Evolutionary conservation across 768 basidiomycete species (phyloP).

Genomic region (Daedaleopsis sinensis): DNA sequence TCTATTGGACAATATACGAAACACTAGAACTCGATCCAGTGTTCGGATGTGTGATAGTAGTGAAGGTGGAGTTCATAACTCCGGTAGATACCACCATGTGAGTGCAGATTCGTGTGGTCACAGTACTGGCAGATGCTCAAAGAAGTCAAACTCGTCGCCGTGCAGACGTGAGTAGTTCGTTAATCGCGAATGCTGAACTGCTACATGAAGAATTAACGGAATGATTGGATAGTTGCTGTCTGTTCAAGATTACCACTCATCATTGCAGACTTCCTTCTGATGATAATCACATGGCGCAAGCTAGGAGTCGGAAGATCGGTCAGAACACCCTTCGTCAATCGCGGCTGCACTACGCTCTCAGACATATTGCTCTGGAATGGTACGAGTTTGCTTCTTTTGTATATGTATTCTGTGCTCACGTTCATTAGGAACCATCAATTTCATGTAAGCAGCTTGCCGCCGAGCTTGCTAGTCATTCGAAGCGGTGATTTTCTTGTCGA

Average conservation of each 20-base stretch:
- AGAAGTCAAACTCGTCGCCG: neutral
- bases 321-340: neutral
- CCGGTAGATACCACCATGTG: no score
- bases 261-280: neutral
- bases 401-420: neutral
- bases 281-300: neutral
- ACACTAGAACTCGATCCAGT: no score
- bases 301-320: neutral
- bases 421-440: neutral
- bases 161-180: neutral
- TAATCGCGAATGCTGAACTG: neutral
- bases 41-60: no score
- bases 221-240: neutral
- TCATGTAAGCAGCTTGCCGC: no score
- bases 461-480: neutral
- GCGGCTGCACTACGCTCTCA: neutral
- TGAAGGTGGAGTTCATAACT: no score
- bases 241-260: neutral
- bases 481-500: neutral
- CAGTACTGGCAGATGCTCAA: no score
- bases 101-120: no score
- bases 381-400: neutral
- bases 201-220: neutral
- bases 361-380: neutral
- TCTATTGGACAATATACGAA: no score